Evolutionary conservation across 2,329 filamentous ascomycete genomes (phyloP).

Genomic region (Exutisphaerella laricina): DNA sequence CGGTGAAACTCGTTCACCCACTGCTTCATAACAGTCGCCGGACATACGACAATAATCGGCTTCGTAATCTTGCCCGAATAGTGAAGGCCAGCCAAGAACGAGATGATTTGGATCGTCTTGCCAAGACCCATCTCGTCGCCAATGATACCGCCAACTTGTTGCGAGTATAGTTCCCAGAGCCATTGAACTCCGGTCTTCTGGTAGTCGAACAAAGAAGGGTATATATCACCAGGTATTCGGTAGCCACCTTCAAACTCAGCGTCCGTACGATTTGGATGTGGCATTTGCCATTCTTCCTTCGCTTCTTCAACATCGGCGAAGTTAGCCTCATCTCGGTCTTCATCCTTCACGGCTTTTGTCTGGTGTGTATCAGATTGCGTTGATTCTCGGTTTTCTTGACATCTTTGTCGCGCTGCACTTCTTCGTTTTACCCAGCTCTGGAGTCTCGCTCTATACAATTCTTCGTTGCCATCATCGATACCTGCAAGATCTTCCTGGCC

Average conservation of each 20-base stretch:
- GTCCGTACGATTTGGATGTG: constrained; percentile 77
- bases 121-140: constrained; percentile 99
- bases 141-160: constrained; percentile 87
- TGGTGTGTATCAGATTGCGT: constrained; percentile 10
- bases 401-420: constrained; percentile 51
- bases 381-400: constrained; percentile 15
- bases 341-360: constrained; percentile 13
- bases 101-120: constrained; percentile 78
- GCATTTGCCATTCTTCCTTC: constrained; percentile 70
- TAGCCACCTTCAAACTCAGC: constrained; percentile 68
- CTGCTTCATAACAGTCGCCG: constrained; percentile 89
- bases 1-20: constrained; percentile 98
- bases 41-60: constrained; percentile 86
- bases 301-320: constrained; percentile 32
- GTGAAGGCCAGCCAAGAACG: constrained; percentile 84
- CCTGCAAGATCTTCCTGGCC: constrained; percentile 52
- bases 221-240: constrained; percentile 85
- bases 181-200: constrained; percentile 96
- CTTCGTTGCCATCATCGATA: constrained; percentile 85
- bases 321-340: constrained; percentile 32
- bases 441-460: constrained; percentile 69
- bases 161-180: constrained; percentile 86
- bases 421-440: constrained; percentile 66
- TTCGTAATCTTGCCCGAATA: constrained; percentile 80
- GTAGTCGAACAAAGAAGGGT: constrained; percentile 87